Percentiles rank a stretch among this genome's conserved stretches.
Evolutionary conservation across 148 eudicot genomes (phyloP).

Genomic region (Rhododendron ferrugineum): DNA sequence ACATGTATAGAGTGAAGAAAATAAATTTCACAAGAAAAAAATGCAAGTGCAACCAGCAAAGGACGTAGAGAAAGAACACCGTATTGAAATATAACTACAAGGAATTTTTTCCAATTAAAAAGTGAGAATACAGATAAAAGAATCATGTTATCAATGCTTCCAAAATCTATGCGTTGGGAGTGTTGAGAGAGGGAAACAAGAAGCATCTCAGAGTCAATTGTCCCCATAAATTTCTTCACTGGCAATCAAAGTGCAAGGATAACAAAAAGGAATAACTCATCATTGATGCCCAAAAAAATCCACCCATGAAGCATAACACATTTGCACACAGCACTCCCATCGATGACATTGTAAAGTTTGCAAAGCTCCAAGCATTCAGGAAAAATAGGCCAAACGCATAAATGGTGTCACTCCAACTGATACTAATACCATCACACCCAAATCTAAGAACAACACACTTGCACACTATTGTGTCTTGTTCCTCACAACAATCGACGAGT

Average conservation of each 20-base stretch:
- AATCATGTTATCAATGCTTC: background rate
- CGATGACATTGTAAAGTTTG: background rate
- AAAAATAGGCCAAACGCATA: background rate
- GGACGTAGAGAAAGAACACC: background rate
- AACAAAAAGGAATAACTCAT: conserved; percentile 19
- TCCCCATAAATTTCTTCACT: conserved; percentile 29
- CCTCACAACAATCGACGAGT: background rate
- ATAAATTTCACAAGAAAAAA: background rate
- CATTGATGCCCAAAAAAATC: conserved; percentile 10
- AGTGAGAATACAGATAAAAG: background rate
- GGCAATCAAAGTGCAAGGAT: conserved; percentile 40
- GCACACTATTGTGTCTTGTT: background rate
- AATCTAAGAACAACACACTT: background rate
- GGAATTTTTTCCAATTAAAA: background rate
- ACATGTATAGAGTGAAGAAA: background rate
- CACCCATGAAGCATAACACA: background rate
- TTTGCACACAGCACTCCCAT: background rate
- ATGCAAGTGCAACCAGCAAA: background rate
- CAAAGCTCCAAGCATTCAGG: background rate
- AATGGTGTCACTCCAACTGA: background rate
- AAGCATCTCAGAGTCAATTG: conserved; percentile 14
- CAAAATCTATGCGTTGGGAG: background rate
- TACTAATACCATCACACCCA: background rate
- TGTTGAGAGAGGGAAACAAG: background rate
- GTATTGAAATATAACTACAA: background rate